Evolutionary conservation across 306 rosid genomes (phyloP).

Genomic region (Quercus dentata): DNA sequence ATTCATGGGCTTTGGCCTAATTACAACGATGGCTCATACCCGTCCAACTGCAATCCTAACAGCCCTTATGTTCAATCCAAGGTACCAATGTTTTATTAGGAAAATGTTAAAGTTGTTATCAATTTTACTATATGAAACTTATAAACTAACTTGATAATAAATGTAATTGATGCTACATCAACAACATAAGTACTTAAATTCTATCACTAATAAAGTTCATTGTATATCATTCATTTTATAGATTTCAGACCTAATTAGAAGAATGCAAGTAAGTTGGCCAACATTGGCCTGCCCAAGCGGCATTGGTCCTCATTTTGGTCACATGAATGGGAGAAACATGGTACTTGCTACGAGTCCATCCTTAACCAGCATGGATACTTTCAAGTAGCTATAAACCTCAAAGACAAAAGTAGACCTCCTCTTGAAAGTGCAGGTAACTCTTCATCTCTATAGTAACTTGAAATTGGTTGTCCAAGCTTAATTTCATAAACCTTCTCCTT

Average conservation of each 20-base stretch:
- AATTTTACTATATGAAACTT: background rate
- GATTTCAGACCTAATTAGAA: slow-evolving; percentile 13
- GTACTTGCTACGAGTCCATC: slow-evolving; percentile 25
- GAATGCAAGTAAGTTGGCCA: slow-evolving; percentile 24
- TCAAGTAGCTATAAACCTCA: background rate
- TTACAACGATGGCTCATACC: slow-evolving; percentile 28
- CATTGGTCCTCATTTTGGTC: background rate
- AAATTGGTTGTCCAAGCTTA: background rate
- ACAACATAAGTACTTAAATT: too few species aligned
- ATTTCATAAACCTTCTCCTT: background rate
- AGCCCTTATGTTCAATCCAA: slow-evolving; percentile 14
- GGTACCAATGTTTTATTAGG: slow-evolving; percentile 8
- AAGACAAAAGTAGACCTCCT: slow-evolving; percentile 1
- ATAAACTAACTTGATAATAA: too few species aligned
- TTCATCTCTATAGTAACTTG: background rate
- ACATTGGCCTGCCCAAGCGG: slow-evolving; percentile 30
- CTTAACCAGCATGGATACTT: slow-evolving; percentile 33
- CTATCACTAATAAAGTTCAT: too few species aligned
- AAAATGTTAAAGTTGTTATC: background rate
- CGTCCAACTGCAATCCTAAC: slow-evolving; percentile 21
- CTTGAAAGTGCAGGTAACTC: too few species aligned
- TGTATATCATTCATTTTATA: background rate
- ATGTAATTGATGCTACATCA: too few species aligned
- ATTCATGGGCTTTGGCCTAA: slow-evolving; percentile 45
- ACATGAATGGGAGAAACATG: background rate